These are phyloP conservation scores for Colletotrichum scovillei DNA, from an alignment of 2,329 filamentous ascomycete genomes.

Conservation along the genomic window DNA sequence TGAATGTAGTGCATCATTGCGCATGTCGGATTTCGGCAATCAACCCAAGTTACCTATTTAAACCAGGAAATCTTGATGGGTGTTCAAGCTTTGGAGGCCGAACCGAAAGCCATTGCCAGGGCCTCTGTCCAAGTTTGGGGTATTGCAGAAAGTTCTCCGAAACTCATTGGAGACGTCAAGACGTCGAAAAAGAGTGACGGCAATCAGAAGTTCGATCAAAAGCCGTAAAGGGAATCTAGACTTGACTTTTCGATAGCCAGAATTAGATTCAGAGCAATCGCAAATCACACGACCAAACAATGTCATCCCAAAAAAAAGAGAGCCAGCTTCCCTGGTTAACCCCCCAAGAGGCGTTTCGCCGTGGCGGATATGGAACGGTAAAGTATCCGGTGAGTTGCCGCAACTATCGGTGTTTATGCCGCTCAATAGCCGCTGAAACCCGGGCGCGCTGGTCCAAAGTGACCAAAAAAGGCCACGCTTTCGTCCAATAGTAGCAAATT, in stretches of 20 bases:
- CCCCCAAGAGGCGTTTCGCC: not conserved
- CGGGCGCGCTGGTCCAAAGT: not conserved
- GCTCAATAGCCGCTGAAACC: slow-evolving; percentile 4
- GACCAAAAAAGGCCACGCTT: not conserved
- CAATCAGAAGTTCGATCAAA: not conserved
- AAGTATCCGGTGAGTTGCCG: slow-evolving; percentile 1
- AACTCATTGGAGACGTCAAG: not conserved
- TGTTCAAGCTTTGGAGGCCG: not conserved
- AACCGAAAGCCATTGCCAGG: not conserved
- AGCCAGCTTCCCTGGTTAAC: no score
- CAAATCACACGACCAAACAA: not conserved
- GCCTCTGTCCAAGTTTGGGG: not conserved
- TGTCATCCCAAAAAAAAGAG: not conserved
- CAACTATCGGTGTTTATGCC: slow-evolving; percentile 7
- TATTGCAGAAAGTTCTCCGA: not conserved
- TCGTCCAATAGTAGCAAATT: slow-evolving; percentile 3
- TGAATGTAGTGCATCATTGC: not conserved
- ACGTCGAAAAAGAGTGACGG: not conserved
- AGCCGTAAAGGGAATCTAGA: not conserved
- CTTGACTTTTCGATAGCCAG: not conserved
- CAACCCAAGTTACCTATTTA: not conserved
- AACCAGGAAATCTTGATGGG: not conserved
- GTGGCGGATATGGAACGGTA: not conserved
- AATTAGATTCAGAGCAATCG: not conserved
- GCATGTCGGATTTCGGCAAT: not conserved